Conservation (phyloP, 495 filamentous ascomycete genomes). For the Penicillium arizonense region DNA sequence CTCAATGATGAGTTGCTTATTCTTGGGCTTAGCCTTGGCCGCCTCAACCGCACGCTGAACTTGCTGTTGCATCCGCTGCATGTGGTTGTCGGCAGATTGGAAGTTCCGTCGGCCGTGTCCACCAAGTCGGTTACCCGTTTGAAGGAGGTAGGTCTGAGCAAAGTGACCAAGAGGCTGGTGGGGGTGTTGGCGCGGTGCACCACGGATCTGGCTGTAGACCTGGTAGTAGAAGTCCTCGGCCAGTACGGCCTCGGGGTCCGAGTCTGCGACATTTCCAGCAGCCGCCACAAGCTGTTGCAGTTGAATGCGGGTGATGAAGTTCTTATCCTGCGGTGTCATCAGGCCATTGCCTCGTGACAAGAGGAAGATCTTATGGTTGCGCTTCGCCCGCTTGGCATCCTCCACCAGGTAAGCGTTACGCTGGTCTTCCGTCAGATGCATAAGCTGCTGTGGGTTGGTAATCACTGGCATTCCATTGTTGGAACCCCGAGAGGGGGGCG, state of each 20-base stretch:
- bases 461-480: constrained; percentile 49
- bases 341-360: constrained; percentile 92
- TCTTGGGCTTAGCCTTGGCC: constrained; percentile 94
- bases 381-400: constrained; percentile 92
- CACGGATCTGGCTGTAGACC: constrained; percentile 90
- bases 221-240: constrained; percentile 98
- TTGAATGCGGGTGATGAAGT: constrained; percentile 97
- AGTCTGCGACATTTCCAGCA: constrained; percentile 79
- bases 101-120: constrained; percentile 63
- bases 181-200: constrained; percentile 80
- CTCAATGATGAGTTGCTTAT: constrained; percentile 96
- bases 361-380: constrained; percentile 96
- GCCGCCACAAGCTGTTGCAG: constrained; percentile 92
- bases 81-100: constrained; percentile 85
- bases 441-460: constrained; percentile 71
- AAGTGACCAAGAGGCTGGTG: constrained; percentile 92
- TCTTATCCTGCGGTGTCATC: constrained; percentile 99
- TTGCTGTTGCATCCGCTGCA: constrained; percentile 99
- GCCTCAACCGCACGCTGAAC: constrained; percentile 96
- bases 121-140: constrained; percentile 78
- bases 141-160: constrained; percentile 95
- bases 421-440: constrained; percentile 73
- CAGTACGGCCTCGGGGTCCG: constrained; percentile 73
- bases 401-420: constrained; percentile 79
- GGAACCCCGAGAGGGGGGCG: constrained; percentile 22